phyloP scores from a whole-genome alignment of 805 yeast genomes.

The Myxozyma melibiosi region DNA sequence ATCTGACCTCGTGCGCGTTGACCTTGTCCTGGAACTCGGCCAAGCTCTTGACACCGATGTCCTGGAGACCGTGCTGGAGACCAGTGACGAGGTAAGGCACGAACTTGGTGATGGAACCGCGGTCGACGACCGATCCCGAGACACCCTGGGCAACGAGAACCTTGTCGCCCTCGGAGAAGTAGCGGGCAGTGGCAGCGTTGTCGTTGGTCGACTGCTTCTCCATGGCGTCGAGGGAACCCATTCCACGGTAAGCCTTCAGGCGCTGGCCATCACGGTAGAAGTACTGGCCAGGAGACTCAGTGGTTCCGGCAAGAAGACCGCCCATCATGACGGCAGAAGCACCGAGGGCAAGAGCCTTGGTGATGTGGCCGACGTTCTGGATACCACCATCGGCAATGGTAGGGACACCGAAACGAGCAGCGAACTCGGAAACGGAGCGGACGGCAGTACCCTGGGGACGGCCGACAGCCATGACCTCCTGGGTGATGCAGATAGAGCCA shows the following conservation, averaged over 20 bases:
- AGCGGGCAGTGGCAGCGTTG: conserved; percentile 97
- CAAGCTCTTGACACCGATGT: conserved; percentile 81
- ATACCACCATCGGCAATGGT: conserved; percentile 99
- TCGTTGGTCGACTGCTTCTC: conserved; percentile 79
- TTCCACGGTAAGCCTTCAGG: conserved; percentile 96
- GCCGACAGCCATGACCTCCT: conserved; percentile 99
- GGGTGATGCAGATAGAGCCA: conserved; percentile 98
- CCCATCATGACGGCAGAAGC: conserved; percentile 99
- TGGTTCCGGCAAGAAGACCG: conserved; percentile 96
- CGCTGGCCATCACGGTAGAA: conserved; percentile 98
- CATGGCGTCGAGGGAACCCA: conserved; percentile 99
- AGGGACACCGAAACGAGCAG: conserved; percentile 95
- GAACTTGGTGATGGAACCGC: conserved; percentile 92
- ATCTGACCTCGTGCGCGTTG: conserved; percentile 72
- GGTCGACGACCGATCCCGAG: conserved; percentile 93
- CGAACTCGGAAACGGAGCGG: conserved; percentile 88
- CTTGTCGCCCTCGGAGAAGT: conserved; percentile 92
- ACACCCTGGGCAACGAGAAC: conserved; percentile 99
- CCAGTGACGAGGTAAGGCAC: conserved; percentile 93
- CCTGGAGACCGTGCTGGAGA: conserved; percentile 98
- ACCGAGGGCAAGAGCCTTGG: conserved; percentile 95
- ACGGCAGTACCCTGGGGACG: conserved; percentile 99
- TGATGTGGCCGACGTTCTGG: conserved; percentile 96
- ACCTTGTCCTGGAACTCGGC: conserved; percentile 65
- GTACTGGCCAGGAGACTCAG: conserved; percentile 98